These are phyloP conservation scores for Cyclocybe cylindracea DNA, from an alignment of 768 basidiomycete genomes.

Conservation along the genomic window DNA sequence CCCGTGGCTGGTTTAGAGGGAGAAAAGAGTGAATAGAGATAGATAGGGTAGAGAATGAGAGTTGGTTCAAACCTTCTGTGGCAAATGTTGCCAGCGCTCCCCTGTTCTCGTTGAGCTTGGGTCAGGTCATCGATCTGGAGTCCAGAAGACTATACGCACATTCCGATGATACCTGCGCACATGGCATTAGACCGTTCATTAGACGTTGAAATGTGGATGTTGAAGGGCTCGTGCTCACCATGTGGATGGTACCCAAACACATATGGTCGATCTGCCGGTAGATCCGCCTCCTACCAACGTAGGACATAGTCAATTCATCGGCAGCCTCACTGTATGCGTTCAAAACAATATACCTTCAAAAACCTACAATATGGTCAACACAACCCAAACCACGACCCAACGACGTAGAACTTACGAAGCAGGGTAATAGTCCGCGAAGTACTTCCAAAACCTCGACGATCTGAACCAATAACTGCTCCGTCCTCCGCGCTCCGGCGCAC, in stretches of 20 bases:
- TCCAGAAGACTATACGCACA: slow-evolving; percentile 52
- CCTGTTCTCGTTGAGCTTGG: slow-evolving; percentile 43
- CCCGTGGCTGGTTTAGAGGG: slow-evolving; percentile 64
- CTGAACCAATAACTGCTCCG: slow-evolving; percentile 77
- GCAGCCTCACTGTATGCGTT: not conserved
- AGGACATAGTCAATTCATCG: not conserved
- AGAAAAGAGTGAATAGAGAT: not conserved
- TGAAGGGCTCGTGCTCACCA: slow-evolving; percentile 42
- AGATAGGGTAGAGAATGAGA: not conserved
- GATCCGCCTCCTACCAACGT: slow-evolving; percentile 71
- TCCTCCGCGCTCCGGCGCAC: slow-evolving; percentile 72
- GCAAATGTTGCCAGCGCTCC: slow-evolving; percentile 95
- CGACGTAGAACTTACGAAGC: slow-evolving; percentile 63
- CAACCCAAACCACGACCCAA: slow-evolving; percentile 14
- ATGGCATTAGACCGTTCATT: not conserved
- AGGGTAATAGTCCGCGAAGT: slow-evolving; percentile 92
- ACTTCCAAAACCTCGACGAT: slow-evolving; percentile 71
- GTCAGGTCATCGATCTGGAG: not conserved
- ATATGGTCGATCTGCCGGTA: slow-evolving; percentile 91
- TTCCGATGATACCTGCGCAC: slow-evolving; percentile 87
- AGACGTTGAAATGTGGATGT: too few species aligned
- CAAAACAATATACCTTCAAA: slow-evolving; percentile 42
- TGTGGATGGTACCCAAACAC: slow-evolving; percentile 99
- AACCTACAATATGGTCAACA: slow-evolving; percentile 39
- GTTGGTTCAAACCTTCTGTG: slow-evolving; percentile 71